These are phyloP conservation scores for Debaryomyces castellii DNA, from an alignment of 805 yeast genomes.

Conservation along the genomic window DNA sequence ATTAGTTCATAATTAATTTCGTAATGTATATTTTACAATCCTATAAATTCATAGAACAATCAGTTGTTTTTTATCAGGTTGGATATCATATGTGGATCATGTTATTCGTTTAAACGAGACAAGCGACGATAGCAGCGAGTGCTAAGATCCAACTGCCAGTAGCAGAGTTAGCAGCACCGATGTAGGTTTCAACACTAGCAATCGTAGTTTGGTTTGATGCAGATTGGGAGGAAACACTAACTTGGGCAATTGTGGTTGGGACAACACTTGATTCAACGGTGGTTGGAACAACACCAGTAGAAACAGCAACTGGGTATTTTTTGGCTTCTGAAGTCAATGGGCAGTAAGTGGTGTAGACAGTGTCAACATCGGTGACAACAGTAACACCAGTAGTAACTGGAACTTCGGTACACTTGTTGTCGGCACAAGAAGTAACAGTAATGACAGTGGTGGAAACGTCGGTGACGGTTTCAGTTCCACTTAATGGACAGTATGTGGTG, in stretches of 20 bases:
- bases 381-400: constrained; percentile 27
- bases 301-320: background rate
- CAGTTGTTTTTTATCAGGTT: background rate
- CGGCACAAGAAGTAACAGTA: constrained; percentile 28
- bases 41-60: background rate
- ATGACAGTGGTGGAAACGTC: constrained; percentile 20
- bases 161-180: constrained; percentile 5
- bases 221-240: background rate
- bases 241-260: background rate
- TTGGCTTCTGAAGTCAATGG: constrained; percentile 10
- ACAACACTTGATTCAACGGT: background rate
- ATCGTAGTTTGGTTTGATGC: constrained; percentile 8
- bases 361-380: constrained; percentile 10
- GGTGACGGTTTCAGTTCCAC: constrained; percentile 18
- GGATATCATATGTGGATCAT: background rate
- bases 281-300: background rate
- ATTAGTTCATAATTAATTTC: too few relatives aligned
- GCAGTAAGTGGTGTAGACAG: constrained; percentile 24
- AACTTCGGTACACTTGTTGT: constrained; percentile 20
- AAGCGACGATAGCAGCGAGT: constrained; percentile 1
- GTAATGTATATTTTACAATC: too few relatives aligned
- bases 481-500: constrained; percentile 25
- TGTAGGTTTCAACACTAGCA: constrained; percentile 10
- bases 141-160: constrained; percentile 6
- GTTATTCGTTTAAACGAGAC: background rate